Evolutionary conservation across 1,284 basidiomycete species (phyloP).

Genomic region (Ceratobasidium sp.): DNA sequence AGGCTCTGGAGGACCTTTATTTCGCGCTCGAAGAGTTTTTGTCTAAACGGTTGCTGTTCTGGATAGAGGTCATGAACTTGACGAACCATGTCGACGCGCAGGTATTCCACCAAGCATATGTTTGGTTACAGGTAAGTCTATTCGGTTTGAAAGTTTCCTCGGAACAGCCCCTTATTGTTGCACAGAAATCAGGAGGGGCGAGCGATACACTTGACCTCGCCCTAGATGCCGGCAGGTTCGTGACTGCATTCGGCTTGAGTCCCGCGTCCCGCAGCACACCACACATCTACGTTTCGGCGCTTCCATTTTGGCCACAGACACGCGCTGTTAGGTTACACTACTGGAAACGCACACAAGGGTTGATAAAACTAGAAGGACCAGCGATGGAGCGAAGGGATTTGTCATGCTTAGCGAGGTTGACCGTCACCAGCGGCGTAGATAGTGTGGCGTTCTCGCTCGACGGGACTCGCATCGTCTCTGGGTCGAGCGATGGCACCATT

Average conservation of each 20-base stretch:
- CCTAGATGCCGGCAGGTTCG: not conserved
- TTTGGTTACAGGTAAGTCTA: not conserved
- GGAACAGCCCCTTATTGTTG: no score
- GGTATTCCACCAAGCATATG: not conserved
- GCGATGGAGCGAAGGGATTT: not conserved
- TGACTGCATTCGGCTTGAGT: not conserved
- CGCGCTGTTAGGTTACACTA: not conserved
- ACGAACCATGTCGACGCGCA: not conserved
- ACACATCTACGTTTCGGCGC: slow-evolving; percentile 9
- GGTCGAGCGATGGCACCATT: no score
- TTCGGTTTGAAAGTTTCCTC: not conserved
- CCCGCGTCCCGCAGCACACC: not conserved
- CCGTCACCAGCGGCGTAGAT: no score
- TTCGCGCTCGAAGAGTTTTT: not conserved
- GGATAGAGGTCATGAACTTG: not conserved
- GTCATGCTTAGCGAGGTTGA: not conserved
- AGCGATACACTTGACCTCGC: not conserved
- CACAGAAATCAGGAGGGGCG: not conserved
- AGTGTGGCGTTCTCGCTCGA: no score
- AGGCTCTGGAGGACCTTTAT: not conserved
- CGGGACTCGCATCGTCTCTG: no score
- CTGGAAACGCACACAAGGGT: not conserved
- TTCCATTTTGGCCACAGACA: not conserved
- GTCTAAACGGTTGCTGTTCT: not conserved
- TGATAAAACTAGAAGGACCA: not conserved